Percentiles rank a stretch among this genome's conserved stretches.
Evolutionary conservation across 208 protist genomes (phyloP).

Genomic region (Tritrichomonas musculus): DNA sequence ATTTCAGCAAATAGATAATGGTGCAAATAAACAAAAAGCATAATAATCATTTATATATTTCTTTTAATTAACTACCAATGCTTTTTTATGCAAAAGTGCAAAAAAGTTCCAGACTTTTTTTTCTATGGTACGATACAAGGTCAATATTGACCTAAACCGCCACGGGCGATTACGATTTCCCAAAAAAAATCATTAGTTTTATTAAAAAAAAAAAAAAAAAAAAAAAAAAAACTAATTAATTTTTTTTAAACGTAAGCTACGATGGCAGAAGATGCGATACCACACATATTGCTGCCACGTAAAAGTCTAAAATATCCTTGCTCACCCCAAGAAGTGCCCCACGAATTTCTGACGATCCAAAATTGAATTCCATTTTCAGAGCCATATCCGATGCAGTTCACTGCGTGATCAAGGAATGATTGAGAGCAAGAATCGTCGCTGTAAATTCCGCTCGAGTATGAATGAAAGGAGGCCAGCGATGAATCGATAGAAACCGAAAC

Average conservation of each 20-base stretch:
- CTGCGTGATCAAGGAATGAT: neutral
- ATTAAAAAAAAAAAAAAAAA: too few species aligned
- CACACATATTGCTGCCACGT: slow-evolving; percentile 32
- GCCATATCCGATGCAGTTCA: neutral
- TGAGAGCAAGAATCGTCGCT: neutral
- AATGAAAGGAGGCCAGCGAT: neutral
- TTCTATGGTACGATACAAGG: too few species aligned
- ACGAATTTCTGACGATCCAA: neutral
- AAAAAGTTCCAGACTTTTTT: too few species aligned
- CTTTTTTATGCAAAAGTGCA: neutral
- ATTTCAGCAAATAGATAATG: too few species aligned
- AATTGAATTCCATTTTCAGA: neutral
- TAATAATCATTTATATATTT: too few species aligned
- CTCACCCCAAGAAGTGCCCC: neutral
- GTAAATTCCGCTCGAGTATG: neutral
- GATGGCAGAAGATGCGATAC: neutral
- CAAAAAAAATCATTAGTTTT: too few species aligned
- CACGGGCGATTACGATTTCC: too few species aligned
- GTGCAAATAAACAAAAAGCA: too few species aligned
- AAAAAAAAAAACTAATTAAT: too few species aligned
- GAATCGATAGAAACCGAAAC: neutral
- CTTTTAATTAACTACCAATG: too few species aligned
- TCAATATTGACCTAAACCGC: too few species aligned
- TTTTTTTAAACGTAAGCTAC: neutral
- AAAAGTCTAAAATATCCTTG: neutral